A percentile compares a stretch with the other conserved stretches of the same genome.
phyloP scores from a whole-genome alignment of 768 basidiomycete genomes.

The Termitomyces sp. region DNA sequence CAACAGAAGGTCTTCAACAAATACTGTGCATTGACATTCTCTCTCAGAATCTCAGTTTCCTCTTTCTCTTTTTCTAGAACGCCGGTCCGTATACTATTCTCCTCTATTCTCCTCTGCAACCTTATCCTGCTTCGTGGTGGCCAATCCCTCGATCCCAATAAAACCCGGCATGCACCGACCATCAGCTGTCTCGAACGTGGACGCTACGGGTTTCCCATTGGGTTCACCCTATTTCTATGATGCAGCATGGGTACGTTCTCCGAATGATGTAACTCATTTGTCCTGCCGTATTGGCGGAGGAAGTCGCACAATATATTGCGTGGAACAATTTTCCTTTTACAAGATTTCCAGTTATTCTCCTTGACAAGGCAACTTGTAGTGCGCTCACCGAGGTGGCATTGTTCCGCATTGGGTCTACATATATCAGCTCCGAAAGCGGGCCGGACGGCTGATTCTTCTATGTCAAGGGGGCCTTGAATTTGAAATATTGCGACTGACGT shows the following conservation, averaged over 20 bases:
- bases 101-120: constrained; percentile 11
- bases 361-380: background rate
- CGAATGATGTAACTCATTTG: background rate
- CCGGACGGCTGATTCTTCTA: background rate
- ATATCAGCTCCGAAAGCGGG: background rate
- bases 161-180: constrained; percentile 13
- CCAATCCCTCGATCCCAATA: constrained; percentile 31
- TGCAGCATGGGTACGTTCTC: background rate
- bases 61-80: background rate
- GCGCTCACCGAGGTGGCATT: background rate
- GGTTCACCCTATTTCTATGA: background rate
- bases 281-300: background rate
- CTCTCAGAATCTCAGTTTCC: too few species aligned
- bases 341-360: background rate
- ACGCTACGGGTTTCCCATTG: background rate
- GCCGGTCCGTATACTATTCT: background rate
- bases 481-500: background rate
- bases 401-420: background rate
- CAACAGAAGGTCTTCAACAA: background rate
- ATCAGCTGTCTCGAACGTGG: background rate
- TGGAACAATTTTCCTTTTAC: background rate
- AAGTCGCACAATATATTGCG: background rate
- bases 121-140: constrained; percentile 16
- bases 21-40: background rate
- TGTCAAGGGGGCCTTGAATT: background rate